A percentile compares a stretch with the other conserved stretches of the same genome.
phyloP scores from a whole-genome alignment of 2,329 filamentous ascomycete species.

The Pyrenochaeta sp. region DNA sequence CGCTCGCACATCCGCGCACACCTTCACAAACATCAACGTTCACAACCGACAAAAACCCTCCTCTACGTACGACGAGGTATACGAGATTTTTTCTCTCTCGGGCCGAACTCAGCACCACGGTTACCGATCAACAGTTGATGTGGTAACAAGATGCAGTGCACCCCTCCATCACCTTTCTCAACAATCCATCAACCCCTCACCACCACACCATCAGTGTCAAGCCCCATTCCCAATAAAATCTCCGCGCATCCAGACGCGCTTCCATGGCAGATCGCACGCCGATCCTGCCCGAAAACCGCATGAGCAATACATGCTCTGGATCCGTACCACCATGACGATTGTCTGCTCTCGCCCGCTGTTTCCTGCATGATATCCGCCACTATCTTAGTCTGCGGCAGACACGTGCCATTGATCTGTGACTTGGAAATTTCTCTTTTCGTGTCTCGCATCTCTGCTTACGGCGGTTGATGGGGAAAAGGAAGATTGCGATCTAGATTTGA shows the following conservation, averaged over 20 bases:
- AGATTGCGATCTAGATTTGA: no score
- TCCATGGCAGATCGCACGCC: conserved; percentile 33
- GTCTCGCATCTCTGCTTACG: neutral
- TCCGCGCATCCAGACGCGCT: conserved; percentile 37
- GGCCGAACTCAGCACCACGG: neutral
- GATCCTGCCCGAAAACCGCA: conserved; percentile 28
- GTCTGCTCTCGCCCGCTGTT: neutral
- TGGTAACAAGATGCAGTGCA: neutral
- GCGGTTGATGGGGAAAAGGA: no score
- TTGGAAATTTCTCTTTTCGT: neutral
- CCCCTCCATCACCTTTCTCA: neutral
- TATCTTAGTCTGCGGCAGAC: neutral
- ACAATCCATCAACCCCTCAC: conserved; percentile 21
- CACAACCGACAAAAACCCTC: neutral
- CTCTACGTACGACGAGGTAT: neutral
- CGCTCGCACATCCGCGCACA: conserved; percentile 1
- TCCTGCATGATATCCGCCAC: conserved; percentile 1
- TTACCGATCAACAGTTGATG: neutral
- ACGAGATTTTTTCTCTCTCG: neutral
- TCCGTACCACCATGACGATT: conserved; percentile 6
- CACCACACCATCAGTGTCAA: conserved; percentile 26
- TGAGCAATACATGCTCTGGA: neutral
- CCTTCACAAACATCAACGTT: neutral
- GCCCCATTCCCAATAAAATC: conserved; percentile 20
- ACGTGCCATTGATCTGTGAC: neutral